Evolutionary conservation across 495 filamentous ascomycete species (phyloP).

Genomic region (Penicillium taxi): DNA sequence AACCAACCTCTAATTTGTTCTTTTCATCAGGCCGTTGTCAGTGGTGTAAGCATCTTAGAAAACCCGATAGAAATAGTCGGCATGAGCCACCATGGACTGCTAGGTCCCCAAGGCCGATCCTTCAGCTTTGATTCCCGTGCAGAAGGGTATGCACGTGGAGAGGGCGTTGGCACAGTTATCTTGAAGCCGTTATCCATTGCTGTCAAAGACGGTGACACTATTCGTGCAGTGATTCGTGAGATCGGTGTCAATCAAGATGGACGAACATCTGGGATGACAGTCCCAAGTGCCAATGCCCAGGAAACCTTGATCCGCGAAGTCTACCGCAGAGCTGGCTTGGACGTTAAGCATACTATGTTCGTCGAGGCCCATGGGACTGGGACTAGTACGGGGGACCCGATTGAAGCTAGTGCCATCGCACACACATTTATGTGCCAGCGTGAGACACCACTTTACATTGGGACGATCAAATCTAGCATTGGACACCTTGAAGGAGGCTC

Average conservation of each 20-base stretch:
- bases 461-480: conserved; percentile 36
- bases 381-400: conserved; percentile 43
- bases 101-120: conserved; percentile 29
- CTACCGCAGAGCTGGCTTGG: conserved; percentile 19
- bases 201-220: conserved; percentile 32
- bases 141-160: conserved; percentile 40
- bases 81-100: conserved; percentile 20
- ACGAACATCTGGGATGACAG: conserved; percentile 35
- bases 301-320: conserved; percentile 13
- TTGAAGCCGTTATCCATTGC: conserved; percentile 35
- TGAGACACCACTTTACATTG: conserved; percentile 20
- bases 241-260: conserved; percentile 44
- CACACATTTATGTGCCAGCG: conserved; percentile 16
- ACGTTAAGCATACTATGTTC: conserved; percentile 4
- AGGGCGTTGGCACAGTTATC: conserved; percentile 34
- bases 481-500: conserved; percentile 42
- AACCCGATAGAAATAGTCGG: conserved; percentile 15
- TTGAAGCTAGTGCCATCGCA: conserved; percentile 46
- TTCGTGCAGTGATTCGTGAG: conserved; percentile 34
- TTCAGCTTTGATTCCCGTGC: conserved; percentile 34
- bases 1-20: not conserved
- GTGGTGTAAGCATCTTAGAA: conserved; percentile 17
- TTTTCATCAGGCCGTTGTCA: conserved; percentile 15
- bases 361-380: conserved; percentile 41
- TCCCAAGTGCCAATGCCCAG: conserved; percentile 29